phyloP scores from a whole-genome alignment of 352 stramenopile species.

The Globisporangium nodosum region DNA sequence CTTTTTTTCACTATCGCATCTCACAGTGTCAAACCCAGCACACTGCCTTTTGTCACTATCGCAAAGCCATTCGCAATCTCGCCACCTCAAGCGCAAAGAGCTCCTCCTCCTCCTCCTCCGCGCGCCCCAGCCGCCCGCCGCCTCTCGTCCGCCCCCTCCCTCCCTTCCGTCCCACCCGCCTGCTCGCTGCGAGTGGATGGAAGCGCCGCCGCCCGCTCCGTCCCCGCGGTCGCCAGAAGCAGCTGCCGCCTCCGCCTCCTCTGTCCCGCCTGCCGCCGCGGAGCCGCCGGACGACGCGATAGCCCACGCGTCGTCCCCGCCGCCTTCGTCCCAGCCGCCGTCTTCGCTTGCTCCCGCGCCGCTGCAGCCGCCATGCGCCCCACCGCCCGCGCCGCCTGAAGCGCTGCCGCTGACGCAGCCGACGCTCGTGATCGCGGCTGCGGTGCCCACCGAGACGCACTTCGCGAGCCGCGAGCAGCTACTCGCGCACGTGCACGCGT shows the following conservation, averaged over 20 bases:
- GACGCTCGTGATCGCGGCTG: not conserved
- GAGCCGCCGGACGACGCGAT: not conserved
- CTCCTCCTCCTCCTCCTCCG: no score
- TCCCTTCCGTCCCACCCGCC: not conserved
- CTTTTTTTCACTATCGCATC: no score
- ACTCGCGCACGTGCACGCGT: constrained; percentile 29
- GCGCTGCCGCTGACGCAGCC: not conserved
- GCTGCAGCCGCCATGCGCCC: not conserved
- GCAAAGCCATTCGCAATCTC: not conserved
- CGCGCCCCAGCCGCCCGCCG: no score
- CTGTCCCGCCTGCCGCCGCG: not conserved
- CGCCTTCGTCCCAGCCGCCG: not conserved
- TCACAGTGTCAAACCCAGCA: no score
- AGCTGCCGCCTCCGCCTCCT: not conserved
- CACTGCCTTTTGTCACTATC: not conserved
- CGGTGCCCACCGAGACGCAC: constrained; percentile 11
- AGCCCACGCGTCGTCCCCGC: not conserved
- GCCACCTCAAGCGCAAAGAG: not conserved
- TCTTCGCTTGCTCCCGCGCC: not conserved
- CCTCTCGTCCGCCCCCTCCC: no score
- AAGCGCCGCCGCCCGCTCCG: constrained; percentile 1
- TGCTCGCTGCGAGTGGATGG: constrained; percentile 1
- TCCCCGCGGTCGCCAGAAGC: constrained; percentile 2
- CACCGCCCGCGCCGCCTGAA: not conserved
- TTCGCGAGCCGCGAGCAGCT: constrained; percentile 35